Percentiles rank a stretch among this genome's conserved stretches.
Evolutionary conservation across 306 rosid genomes (phyloP).

Genomic region (Quercus alba): DNA sequence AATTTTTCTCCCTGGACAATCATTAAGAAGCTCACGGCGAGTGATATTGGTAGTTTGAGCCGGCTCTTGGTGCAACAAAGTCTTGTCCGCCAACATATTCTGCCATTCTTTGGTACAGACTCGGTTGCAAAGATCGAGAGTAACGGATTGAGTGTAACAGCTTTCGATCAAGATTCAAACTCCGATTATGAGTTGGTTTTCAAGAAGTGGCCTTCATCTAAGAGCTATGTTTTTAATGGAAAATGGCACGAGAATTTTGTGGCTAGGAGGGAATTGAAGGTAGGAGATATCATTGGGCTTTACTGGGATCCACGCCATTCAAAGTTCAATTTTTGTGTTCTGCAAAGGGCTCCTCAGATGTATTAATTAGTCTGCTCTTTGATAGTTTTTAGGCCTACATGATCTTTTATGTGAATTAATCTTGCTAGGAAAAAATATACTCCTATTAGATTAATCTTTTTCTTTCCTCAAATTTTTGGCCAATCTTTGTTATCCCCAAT

Average conservation of each 20-base stretch:
- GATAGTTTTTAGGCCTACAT: no score
- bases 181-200: constrained; percentile 27
- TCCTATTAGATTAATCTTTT: no score
- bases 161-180: constrained; percentile 32
- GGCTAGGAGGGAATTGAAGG: constrained; percentile 20
- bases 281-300: constrained; percentile 34
- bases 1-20: constrained; percentile 27
- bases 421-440: no score
- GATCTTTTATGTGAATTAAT: no score
- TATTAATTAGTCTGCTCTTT: no score
- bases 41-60: constrained; percentile 38
- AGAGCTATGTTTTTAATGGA: constrained; percentile 31
- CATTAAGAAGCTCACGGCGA: constrained; percentile 27
- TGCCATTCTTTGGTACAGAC: constrained; percentile 27
- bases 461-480: no score
- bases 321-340: constrained; percentile 24
- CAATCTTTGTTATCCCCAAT: no score
- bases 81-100: constrained; percentile 18
- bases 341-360: no score
- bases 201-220: constrained; percentile 32
- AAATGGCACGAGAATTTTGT: constrained; percentile 39
- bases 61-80: constrained; percentile 26
- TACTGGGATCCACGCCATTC: constrained; percentile 23
- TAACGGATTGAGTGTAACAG: constrained; percentile 10
- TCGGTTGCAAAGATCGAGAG: constrained; percentile 13